These are phyloP conservation scores for Euphorbia pulcherrima DNA, from an alignment of 345 rosid genomes.

Conservation along the genomic window DNA sequence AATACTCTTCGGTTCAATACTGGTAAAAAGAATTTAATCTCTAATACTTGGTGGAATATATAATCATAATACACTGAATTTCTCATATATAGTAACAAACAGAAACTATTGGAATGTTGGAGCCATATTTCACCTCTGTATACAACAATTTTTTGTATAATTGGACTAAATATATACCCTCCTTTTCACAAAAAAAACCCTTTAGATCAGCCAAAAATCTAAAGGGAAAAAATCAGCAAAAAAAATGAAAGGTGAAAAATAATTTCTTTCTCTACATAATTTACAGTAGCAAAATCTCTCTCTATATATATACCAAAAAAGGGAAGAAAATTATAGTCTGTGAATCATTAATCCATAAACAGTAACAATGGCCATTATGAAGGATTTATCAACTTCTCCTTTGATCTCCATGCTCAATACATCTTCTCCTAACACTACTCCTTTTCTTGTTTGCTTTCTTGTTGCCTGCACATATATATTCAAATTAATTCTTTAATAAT, in stretches of 20 bases:
- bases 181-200: no score
- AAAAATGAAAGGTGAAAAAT: neutral
- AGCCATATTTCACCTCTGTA: neutral
- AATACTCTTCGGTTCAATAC: no score
- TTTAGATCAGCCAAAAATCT: neutral
- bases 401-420: conserved; percentile 39
- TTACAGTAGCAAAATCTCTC: neutral
- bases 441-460: conserved; percentile 33
- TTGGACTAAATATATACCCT: neutral
- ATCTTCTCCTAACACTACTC: conserved; percentile 39
- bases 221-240: neutral
- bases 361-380: conserved; percentile 33
- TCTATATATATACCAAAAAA: neutral
- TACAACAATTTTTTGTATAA: neutral
- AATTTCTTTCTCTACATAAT: neutral
- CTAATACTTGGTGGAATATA: no score
- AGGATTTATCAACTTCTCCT: conserved; percentile 28
- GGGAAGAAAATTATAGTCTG: conserved; percentile 9
- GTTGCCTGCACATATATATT: conserved; percentile 22
- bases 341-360: conserved; percentile 35
- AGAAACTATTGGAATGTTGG: neutral
- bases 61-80: neutral
- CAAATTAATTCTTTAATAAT: neutral
- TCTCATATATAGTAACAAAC: neutral
- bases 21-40: no score